Evolutionary conservation across 164 flowering plant genomes (phyloP).

Genomic region (Litsea cubeba): DNA sequence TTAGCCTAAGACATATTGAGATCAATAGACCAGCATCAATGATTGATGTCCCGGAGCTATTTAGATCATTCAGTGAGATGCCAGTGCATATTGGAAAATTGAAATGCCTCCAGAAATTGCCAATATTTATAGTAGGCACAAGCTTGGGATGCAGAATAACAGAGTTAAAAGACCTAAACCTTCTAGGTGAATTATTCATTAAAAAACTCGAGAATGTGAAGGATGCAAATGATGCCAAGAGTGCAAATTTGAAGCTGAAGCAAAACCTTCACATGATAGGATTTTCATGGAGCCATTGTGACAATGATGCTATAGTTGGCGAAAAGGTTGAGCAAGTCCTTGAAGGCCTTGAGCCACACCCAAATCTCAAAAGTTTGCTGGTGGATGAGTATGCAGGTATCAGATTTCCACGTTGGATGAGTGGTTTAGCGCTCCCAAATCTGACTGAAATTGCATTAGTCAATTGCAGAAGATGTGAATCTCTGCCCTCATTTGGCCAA

Average conservation of each 20-base stretch:
- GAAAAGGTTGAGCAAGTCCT: background rate
- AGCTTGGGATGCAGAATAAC: background rate
- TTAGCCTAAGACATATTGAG: conserved; percentile 15
- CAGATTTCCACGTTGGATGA: conserved; percentile 3
- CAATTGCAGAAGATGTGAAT: conserved; percentile 1
- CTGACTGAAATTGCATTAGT: background rate
- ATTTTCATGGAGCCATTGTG: background rate
- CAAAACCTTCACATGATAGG: background rate
- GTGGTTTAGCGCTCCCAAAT: background rate
- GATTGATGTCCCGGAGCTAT: no score
- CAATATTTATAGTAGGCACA: background rate
- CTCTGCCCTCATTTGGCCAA: background rate
- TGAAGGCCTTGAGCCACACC: conserved; percentile 2
- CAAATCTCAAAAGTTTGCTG: background rate
- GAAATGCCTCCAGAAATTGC: background rate
- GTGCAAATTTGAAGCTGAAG: conserved; percentile 1
- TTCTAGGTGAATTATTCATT: background rate
- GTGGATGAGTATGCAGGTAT: background rate
- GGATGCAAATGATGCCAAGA: background rate
- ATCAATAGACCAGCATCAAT: no score
- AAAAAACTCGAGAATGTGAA: background rate
- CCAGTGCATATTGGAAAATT: background rate
- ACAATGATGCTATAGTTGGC: background rate
- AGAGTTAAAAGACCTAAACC: conserved; percentile 2
- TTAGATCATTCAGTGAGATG: background rate